These are phyloP conservation scores for Rhinocladiella mackenziei DNA, from an alignment of 2,329 filamentous ascomycete genomes.

Conservation along the genomic window DNA sequence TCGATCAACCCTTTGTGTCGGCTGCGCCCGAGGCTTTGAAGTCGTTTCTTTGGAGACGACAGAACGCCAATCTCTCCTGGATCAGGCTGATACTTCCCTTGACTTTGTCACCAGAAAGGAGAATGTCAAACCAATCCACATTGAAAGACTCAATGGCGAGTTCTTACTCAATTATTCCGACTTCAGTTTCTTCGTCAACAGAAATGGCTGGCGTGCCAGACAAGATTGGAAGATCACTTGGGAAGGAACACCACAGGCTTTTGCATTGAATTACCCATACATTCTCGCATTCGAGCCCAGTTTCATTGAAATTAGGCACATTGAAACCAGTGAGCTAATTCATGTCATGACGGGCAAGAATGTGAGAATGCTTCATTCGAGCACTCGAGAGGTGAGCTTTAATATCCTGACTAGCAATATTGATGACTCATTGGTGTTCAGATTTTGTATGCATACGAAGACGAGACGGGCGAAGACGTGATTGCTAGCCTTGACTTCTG, in stretches of 20 bases:
- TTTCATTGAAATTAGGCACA: conserved; percentile 94
- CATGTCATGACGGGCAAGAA: conserved; percentile 96
- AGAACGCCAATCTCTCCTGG: conserved; percentile 94
- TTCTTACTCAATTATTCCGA: conserved; percentile 98
- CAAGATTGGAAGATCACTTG: conserved; percentile 97
- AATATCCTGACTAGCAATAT: too few species aligned
- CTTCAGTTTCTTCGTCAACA: conserved; percentile 98
- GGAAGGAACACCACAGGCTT: conserved; percentile 89
- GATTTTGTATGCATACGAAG: conserved; percentile 97
- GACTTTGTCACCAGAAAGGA: conserved; percentile 95
- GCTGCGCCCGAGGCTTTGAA: conserved; percentile 92
- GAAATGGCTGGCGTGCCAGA: conserved; percentile 93
- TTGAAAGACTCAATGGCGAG: conserved; percentile 93
- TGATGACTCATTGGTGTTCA: too few species aligned
- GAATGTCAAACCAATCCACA: conserved; percentile 90
- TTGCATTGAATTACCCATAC: conserved; percentile 93
- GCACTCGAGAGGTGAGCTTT: conserved; percentile 83
- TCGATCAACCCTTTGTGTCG: conserved; percentile 92
- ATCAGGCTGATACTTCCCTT: conserved; percentile 94
- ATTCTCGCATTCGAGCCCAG: conserved; percentile 96
- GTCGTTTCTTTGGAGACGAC: conserved; percentile 94
- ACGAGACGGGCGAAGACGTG: conserved; percentile 87
- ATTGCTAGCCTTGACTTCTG: conserved; percentile 96
- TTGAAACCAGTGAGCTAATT: conserved; percentile 84
- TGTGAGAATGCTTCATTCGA: conserved; percentile 95